phyloP scores from a whole-genome alignment of 768 basidiomycete species.

The Jaapia argillacea region DNA sequence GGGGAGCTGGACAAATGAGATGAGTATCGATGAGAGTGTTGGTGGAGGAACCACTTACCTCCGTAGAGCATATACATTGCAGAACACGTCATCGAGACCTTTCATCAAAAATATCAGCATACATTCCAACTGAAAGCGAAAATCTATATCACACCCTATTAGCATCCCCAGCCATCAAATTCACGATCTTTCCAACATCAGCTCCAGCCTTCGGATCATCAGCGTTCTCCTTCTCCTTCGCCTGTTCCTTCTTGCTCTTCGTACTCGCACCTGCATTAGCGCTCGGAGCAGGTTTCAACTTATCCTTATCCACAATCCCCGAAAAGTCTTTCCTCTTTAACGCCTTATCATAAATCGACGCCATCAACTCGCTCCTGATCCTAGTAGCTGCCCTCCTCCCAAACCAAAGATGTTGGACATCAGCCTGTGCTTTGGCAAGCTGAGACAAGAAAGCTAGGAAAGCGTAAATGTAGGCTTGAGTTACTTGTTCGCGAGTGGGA shows the following conservation, averaged over 20 bases:
- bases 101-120: no score
- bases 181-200: slow-evolving; percentile 84
- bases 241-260: slow-evolving; percentile 25
- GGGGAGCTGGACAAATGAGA: slow-evolving; percentile 37
- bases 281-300: slow-evolving; percentile 15
- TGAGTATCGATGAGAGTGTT: slow-evolving; percentile 7
- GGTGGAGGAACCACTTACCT: slow-evolving; percentile 23
- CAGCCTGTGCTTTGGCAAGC: slow-evolving; percentile 50
- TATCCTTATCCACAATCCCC: slow-evolving; percentile 53
- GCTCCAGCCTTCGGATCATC: slow-evolving; percentile 65
- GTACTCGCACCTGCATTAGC: slow-evolving; percentile 18
- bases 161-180: slow-evolving; percentile 78
- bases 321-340: slow-evolving; percentile 78
- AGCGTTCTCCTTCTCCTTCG: slow-evolving; percentile 17
- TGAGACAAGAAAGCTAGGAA: slow-evolving; percentile 61
- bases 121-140: not conserved
- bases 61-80: slow-evolving; percentile 60
- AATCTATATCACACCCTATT: slow-evolving; percentile 30
- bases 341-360: slow-evolving; percentile 82
- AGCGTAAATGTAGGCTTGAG: slow-evolving; percentile 70
- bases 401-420: slow-evolving; percentile 72
- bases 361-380: slow-evolving; percentile 73
- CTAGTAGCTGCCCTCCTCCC: slow-evolving; percentile 68
- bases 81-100: slow-evolving; percentile 43
- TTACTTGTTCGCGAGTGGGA: slow-evolving; percentile 41